Percentiles rank a stretch among this genome's conserved stretches.
These are phyloP conservation scores for Leucocoprinus sp. DNA, from an alignment of 768 basidiomycete species.

Conservation along the genomic window DNA sequence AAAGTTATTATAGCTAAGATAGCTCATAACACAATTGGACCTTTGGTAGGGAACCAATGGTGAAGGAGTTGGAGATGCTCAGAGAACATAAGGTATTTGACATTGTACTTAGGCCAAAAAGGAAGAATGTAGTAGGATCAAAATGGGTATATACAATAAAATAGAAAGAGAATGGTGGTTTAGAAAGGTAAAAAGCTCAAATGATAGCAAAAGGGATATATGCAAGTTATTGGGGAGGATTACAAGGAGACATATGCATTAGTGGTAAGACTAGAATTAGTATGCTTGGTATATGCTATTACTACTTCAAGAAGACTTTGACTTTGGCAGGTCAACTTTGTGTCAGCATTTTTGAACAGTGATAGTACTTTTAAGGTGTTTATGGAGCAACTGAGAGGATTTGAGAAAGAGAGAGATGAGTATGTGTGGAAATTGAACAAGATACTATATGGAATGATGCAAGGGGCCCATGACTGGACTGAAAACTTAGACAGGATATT, in stretches of 20 bases:
- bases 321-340: too few species aligned
- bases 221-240: conserved; percentile 26
- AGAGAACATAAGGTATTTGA: not conserved
- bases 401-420: too few species aligned
- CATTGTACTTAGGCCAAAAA: not conserved
- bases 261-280: conserved; percentile 6
- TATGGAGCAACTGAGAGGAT: too few species aligned
- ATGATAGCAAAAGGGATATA: conserved; percentile 34
- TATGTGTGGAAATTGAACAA: too few species aligned
- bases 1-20: too few species aligned
- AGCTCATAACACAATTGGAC: not conserved
- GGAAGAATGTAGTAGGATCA: conserved; percentile 1
- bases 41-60: not conserved
- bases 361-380: too few species aligned
- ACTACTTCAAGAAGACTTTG: too few species aligned
- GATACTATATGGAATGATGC: too few species aligned
- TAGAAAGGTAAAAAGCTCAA: conserved; percentile 25
- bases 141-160: conserved; percentile 17
- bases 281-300: not conserved
- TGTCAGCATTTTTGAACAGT: too few species aligned
- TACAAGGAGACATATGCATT: conserved; percentile 16
- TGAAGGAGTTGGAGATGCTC: not conserved
- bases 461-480: too few species aligned
- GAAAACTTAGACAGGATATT: too few species aligned
- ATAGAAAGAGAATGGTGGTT: conserved; percentile 18